Percentiles rank a stretch among this genome's conserved stretches.
Evolutionary conservation across 768 basidiomycete genomes (phyloP).

Genomic region (Amanita exitialis): DNA sequence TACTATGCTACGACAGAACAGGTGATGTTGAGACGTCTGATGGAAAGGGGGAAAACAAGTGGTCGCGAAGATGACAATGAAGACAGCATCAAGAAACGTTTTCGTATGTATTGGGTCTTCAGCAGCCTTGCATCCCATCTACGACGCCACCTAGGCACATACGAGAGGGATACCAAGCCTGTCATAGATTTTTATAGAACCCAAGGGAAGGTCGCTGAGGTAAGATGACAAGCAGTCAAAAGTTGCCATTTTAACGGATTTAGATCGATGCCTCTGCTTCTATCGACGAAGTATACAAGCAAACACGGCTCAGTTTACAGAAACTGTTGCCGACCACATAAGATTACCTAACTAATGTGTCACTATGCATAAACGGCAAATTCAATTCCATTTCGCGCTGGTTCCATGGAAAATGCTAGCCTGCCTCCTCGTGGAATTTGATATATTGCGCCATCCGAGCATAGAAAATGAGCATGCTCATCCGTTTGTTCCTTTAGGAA

Average conservation of each 20-base stretch:
- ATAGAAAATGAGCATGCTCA: conserved; percentile 57
- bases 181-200: conserved; percentile 78
- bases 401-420: conserved; percentile 37
- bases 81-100: conserved; percentile 95
- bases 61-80: conserved; percentile 94
- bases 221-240: conserved; percentile 21
- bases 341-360: background rate
- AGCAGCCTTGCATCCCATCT: background rate
- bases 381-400: conserved; percentile 21
- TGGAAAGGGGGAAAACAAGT: conserved; percentile 87
- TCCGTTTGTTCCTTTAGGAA: conserved; percentile 45
- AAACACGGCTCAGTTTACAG: conserved; percentile 43
- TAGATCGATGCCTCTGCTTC: conserved; percentile 63
- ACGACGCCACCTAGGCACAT: conserved; percentile 58
- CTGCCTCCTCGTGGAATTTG: conserved; percentile 51
- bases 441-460: conserved; percentile 69
- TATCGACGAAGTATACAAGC: conserved; percentile 62
- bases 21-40: conserved; percentile 76
- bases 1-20: conserved; percentile 85
- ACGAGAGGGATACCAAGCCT: conserved; percentile 83
- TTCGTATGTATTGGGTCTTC: conserved; percentile 42
- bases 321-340: conserved; percentile 12
- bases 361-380: conserved; percentile 40
- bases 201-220: conserved; percentile 69
- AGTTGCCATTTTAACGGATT: background rate